phyloP scores from a whole-genome alignment of 192 early-diverging fungal genomes.

The Chytriomyces confervae region DNA sequence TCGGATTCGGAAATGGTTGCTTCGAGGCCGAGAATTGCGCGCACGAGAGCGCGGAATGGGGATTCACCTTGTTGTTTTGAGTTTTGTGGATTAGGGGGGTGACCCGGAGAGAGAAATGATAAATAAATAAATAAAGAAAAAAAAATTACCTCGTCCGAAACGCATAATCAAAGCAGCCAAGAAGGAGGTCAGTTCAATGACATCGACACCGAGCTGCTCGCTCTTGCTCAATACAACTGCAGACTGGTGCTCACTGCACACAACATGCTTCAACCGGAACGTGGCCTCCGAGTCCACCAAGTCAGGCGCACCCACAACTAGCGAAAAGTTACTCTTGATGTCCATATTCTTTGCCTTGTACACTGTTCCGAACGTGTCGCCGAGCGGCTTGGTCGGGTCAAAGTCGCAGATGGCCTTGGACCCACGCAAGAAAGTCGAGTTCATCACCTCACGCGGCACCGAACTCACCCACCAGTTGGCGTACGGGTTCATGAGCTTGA shows the following conservation, averaged over 20 bases:
- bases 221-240: neutral
- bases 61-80: no score
- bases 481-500: conserved; percentile 2
- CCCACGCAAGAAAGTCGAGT: conserved; percentile 4
- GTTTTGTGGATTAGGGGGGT: no score
- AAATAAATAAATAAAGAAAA: no score
- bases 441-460: neutral
- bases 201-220: conserved; percentile 1
- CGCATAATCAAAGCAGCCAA: neutral
- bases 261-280: neutral
- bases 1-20: neutral
- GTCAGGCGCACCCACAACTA: neutral
- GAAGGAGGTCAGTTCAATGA: neutral
- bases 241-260: neutral
- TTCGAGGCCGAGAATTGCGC: neutral
- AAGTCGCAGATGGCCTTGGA: neutral
- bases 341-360: neutral
- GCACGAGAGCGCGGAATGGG: neutral
- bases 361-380: conserved; percentile 3
- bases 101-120: no score
- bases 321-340: neutral
- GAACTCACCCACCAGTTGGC: conserved; percentile 10
- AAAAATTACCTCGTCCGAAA: neutral
- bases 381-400: conserved; percentile 10
- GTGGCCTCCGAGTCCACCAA: neutral